phyloP scores from a whole-genome alignment of 1,284 basidiomycete genomes.

The Pterulicium gracile region DNA sequence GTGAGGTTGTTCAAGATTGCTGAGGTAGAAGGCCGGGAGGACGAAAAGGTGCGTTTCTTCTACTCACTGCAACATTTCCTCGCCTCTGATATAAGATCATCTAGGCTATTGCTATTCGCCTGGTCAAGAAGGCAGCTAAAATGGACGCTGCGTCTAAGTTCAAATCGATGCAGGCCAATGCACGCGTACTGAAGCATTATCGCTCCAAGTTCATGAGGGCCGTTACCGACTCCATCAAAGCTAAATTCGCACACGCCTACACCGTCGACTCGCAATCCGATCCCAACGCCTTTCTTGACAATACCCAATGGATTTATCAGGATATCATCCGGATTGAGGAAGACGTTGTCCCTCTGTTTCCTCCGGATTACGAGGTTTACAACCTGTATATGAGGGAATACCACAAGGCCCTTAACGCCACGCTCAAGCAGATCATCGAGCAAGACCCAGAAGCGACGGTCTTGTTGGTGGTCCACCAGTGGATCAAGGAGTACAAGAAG shows the following conservation, averaged over 20 bases:
- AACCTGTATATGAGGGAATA: slow-evolving; percentile 82
- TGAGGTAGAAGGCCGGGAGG: slow-evolving; percentile 87
- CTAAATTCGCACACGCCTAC: slow-evolving; percentile 66
- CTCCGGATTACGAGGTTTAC: slow-evolving; percentile 85
- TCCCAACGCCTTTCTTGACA: slow-evolving; percentile 67
- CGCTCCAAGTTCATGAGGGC: slow-evolving; percentile 82
- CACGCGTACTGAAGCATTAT: slow-evolving; percentile 93
- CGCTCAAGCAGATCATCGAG: slow-evolving; percentile 63
- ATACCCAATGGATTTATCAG: slow-evolving; percentile 87
- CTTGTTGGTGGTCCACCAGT: slow-evolving; percentile 80
- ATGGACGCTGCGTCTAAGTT: slow-evolving; percentile 85
- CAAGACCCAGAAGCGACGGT: slow-evolving; percentile 81
- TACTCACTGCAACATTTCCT: neutral
- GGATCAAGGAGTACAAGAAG: slow-evolving; percentile 92
- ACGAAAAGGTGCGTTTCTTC: slow-evolving; percentile 74
- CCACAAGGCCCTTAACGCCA: slow-evolving; percentile 80
- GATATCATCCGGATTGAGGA: slow-evolving; percentile 87
- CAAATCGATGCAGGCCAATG: slow-evolving; percentile 86
- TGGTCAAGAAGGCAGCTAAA: slow-evolving; percentile 89
- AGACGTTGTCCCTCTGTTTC: slow-evolving; percentile 85
- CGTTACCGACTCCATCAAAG: slow-evolving; percentile 71
- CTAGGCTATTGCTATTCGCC: slow-evolving; percentile 83
- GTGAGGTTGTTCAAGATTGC: slow-evolving; percentile 91
- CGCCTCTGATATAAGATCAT: neutral
- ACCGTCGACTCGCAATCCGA: slow-evolving; percentile 45